Evolutionary conservation across 768 basidiomycete species (phyloP), one percentile per base, ranked within the genome.

Genomic region (Tricholoma matsutake): DNA sequence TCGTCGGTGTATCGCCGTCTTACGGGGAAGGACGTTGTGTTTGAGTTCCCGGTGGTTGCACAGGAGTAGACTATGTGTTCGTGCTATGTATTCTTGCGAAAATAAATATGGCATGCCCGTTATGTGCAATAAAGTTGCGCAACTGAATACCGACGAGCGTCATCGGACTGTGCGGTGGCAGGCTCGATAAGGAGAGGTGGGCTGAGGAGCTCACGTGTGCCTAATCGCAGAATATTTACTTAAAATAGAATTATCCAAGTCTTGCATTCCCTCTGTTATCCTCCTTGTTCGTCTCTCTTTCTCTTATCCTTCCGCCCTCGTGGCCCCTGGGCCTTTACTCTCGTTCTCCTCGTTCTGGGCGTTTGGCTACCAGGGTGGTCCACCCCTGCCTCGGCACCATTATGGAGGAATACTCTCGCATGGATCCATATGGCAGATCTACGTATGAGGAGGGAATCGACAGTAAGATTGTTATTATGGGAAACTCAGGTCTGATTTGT

Each of bases 11-110:
- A 97, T 85, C 91, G 90, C 72, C 86, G 90, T 64, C 80, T 97
- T 74, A 96, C 95, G 65, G 96, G 96, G 74, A 98, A 97, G 84
- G 96, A 98, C 65, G 96, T 97, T 61, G 88, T 91, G 58, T 94
- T 94, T 73, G 92, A 94, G 82, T 94, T 94, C 82, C 92, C 92
- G 47, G 86, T 87, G 64, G 85, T 83, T 66, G 29, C 51, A 16
- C 79, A 80, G 68, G 86, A 89, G 75, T 90, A 86, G 79, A 73
- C 22, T 25, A 25, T 25, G 22, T 25, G 22, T 73, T 74, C 68
- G 68, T 66, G 62, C 67, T 64, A 68, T 65, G 56, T 62, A 62
- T 66, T 67, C 67, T 71, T 68, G 64, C 32, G 52, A 59, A 65
- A 69, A 63, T 61, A 60, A 58, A 67, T 47, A 66, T 65, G 64